Percentiles rank a stretch among this genome's conserved stretches.
Conservation (phyloP, 2,329 filamentous ascomycete species). For the Orbilia quercus region DNA sequence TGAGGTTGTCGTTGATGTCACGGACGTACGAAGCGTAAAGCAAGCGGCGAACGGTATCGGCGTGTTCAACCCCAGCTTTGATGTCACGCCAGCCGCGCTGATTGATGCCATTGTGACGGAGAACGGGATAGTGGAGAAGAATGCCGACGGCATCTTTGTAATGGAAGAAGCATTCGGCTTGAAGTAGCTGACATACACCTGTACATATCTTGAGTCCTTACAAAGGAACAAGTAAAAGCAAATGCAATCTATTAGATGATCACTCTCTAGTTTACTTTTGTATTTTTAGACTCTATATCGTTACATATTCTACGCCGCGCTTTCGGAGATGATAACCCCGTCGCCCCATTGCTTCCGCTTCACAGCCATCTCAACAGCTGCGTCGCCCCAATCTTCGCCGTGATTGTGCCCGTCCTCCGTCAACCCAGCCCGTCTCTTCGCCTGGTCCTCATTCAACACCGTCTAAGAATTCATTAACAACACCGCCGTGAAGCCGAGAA, state of each 20-base stretch:
- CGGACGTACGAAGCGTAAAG: slow-evolving; percentile 55
- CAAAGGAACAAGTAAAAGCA: not conserved
- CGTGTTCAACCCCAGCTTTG: slow-evolving; percentile 98
- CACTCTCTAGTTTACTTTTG: not conserved
- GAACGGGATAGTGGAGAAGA: slow-evolving; percentile 61
- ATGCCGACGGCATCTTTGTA: slow-evolving; percentile 40
- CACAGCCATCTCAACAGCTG: slow-evolving; percentile 90
- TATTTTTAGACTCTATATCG: not conserved
- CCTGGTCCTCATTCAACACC: slow-evolving; percentile 87
- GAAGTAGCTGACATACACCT: slow-evolving; percentile 3
- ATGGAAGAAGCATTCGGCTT: slow-evolving; percentile 38
- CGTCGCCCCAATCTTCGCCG: slow-evolving; percentile 93
- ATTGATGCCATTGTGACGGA: slow-evolving; percentile 97
- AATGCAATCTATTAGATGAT: slow-evolving; percentile 3
- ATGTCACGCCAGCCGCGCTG: slow-evolving; percentile 86
- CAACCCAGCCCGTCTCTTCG: slow-evolving; percentile 82
- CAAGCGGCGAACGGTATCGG: slow-evolving; percentile 72
- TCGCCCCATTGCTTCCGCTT: slow-evolving; percentile 87
- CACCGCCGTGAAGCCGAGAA: not conserved
- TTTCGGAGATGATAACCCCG: slow-evolving; percentile 65
- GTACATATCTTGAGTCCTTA: not conserved
- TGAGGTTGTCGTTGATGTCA: slow-evolving; percentile 69
- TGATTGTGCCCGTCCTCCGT: slow-evolving; percentile 81
- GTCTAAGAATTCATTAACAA: slow-evolving; percentile 69
- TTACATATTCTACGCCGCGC: slow-evolving; percentile 14